Evolutionary conservation across 192 early-diverging fungal genomes (phyloP).

Genomic region (Radiomyces spectabilis): DNA sequence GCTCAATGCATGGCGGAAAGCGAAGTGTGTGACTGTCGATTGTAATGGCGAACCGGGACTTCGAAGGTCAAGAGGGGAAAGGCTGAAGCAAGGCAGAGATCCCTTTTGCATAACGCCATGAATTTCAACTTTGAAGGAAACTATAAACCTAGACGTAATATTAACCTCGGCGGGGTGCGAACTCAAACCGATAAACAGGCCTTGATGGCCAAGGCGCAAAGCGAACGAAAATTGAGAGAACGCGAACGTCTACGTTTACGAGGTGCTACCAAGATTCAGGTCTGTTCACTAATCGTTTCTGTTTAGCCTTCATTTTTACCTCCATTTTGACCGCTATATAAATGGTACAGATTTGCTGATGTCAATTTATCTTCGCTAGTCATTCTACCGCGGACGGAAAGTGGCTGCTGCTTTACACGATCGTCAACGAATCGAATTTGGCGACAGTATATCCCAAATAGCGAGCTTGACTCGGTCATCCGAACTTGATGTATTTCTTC

Average conservation of each 20-base stretch:
- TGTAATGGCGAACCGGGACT: too few species aligned
- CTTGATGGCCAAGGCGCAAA: constrained; percentile 62
- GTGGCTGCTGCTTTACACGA: constrained; percentile 21
- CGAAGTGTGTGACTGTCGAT: too few species aligned
- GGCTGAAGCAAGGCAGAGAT: too few species aligned
- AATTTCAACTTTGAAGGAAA: constrained; percentile 74
- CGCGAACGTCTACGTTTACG: constrained; percentile 48
- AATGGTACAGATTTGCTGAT: too few species aligned
- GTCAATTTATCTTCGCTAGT: constrained; percentile 21
- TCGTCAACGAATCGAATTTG: constrained; percentile 2
- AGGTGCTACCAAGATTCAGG: constrained; percentile 62
- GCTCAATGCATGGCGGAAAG: too few species aligned
- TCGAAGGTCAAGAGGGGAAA: too few species aligned
- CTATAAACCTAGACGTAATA: constrained; percentile 64
- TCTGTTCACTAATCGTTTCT: constrained; percentile 1
- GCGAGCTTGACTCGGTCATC: too few species aligned
- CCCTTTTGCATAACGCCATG: too few species aligned
- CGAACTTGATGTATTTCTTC: too few species aligned
- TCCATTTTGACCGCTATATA: too few species aligned
- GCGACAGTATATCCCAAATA: not conserved
- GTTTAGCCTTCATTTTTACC: not conserved
- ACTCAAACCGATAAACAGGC: constrained; percentile 57
- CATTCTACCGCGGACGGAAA: constrained; percentile 51
- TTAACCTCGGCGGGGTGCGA: constrained; percentile 77
- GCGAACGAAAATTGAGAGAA: constrained; percentile 66